Base-by-base conservation (phyloP, 2,329 filamentous ascomycete species). In the Colletotrichum chlorophyti region DNA sequence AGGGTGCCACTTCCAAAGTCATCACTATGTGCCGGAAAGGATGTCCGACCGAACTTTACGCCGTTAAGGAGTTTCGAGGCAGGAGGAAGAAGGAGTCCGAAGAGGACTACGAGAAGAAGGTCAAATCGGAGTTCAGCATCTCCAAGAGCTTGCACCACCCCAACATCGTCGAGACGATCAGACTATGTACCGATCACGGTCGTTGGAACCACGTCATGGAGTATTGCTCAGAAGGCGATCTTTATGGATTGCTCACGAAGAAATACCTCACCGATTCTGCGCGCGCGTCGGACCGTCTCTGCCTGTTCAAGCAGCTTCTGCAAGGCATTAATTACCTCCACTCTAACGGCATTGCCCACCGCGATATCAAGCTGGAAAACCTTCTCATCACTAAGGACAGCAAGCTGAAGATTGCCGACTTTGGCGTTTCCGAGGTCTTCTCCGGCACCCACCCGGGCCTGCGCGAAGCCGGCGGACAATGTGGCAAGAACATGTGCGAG, bases 171-270 rank as follows among this genome's bases (percentile, higher is more conserved):
- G 85, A 91, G 72, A 93, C 91, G 0, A 76, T 93, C 53, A 85
- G 88, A 26, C 80, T 96, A 6, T 95, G 91, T 76, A 86, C 83
- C 12, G 83, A 93, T 65, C 84, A 87, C 65, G 86, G 85, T 27
- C 86, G 89, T 34, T 96, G 91, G 90, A 93, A 92, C 70, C 91
- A 96, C 70, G 91, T 96, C 53, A 97, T 97, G 93, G 91, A 97
- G 70, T 96, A 91, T 71, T 96, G 93, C 76, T 82, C 85, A 3
- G 86, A 91, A 65, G 92, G 93, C 41, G 93, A 96, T 68, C 77
- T 97, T 6, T 94, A 90, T 71, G 81, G 82, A 61, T 77, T 96
- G 11, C 88, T 96, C 34, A 84, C 88, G 63, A 89, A 88, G 70
- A 83, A 84, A 29, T 88, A 89, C 66, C 84, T 96, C 63, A 83